Evolutionary conservation across 2,329 filamentous ascomycete species (phyloP), one percentile per base, ranked within the genome.

Genomic region (Eutypa lata): DNA sequence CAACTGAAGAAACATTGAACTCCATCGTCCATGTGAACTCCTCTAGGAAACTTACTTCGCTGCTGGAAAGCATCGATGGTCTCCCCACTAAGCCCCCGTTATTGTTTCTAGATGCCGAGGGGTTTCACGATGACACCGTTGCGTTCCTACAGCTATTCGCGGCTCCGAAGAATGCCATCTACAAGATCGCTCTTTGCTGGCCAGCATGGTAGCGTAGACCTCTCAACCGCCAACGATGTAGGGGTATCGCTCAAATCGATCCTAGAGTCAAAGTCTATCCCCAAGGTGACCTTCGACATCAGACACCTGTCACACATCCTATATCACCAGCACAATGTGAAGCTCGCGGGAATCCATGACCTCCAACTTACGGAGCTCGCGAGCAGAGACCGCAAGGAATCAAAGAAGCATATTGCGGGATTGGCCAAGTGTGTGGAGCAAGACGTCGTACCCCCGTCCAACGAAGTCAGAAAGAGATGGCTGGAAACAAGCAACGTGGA

Each of bases 371-470:
- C 16, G 13, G 6, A 38, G 13, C 13, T 38, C n/a, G 35, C 13
- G n/a, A 38, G 24, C 31, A 35, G 43, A 38, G 26, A 51, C 61
- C 62, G 0, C 63, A 74, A 7, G 37, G 18, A 1, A 35, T 14
- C 13, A 18, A 67, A 55, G 37, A 50, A 49, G 16, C 65, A 51
- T 44, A 45, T 77, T 1, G 57, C 52, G 14, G 71, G 74, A 1
- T 62, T 80, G 2, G 62, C 58, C 1, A 71, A 65, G 47, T 78
- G 75, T 18, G 59, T 68, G 18, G 50, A 61, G 18, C n/a, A n/a
- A n/a, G 37, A 22, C 11, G 61, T 65, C 47, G 18, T 44, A 31
- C 43, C 50, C n/a, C 42, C 47, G 18, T 37, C 43, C n/a, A n/a
- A n/a, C n/a, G n/a, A n/a, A 26, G 43, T 31, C 18, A 47, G 26